Base-by-base conservation (phyloP, 2,329 filamentous ascomycete genomes). In the Diaporthe longicolla region DNA sequence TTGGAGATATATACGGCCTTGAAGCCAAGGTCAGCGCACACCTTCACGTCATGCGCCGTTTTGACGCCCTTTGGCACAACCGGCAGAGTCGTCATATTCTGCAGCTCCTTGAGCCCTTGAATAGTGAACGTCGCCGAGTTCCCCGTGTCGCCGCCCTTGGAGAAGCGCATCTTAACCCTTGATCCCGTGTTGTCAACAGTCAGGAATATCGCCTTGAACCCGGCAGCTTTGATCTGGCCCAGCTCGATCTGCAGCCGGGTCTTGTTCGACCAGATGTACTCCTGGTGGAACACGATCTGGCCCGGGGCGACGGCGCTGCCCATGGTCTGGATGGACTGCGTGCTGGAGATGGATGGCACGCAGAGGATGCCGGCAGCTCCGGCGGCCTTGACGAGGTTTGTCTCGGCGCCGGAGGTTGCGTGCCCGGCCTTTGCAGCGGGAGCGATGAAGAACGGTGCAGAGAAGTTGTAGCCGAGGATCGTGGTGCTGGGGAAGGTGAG, bases 1-100 rank as follows among this genome's bases (percentile, higher is more conserved):
- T 89, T 89, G 26, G 83, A 85, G 7, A 89, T 79, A 24, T 88
- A 75, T 35, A 89, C 84, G 1, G 86, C 87, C 40, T 86, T 45
- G 84, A 81, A 6, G 83, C 85, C 19, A 82, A 59, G 78, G 35
- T 84, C 81, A 8, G 82, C 79, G 8, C 85, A 86, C 57, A 85
- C 78, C 15, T 66, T 72, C 15, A 78, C 80, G 74, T 82, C 82
- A 61, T 81, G 81, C 21, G 76, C 78, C 43, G 79, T 76, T 77
- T 82, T 79, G 24, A 82, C 76, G 29, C 81, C 81, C 73, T 83
- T 82, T n/a, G 82, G 76, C 26, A 82, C 78, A 6, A 82, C 52
- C 1, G 81, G 81, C 1, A 59, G 57, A 13, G 57, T 59, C 4
- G 35, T 59, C 57, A 59, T 59, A 21, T 10, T 26, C 57, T 59